phyloP scores from a whole-genome alignment of 2,329 filamentous ascomycete species.

The Onygenales sp. region DNA sequence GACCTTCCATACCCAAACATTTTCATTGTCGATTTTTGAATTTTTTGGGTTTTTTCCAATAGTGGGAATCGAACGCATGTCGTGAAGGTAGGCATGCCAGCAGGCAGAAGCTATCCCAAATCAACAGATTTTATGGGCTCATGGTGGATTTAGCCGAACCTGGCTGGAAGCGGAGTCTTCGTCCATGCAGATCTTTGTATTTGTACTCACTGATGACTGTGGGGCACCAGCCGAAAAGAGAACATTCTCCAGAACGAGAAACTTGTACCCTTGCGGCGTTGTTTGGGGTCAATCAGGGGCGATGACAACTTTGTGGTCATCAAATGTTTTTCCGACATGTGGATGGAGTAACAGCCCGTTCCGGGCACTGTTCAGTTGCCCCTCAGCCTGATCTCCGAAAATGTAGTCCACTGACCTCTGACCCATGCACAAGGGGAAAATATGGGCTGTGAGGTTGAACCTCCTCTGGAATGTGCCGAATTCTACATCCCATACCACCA shows the following conservation, averaged over 20 bases:
- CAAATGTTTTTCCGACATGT: not conserved
- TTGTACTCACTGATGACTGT: not conserved
- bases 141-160: not conserved
- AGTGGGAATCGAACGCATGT: no score
- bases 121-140: no score
- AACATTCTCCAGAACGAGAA: not conserved
- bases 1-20: no score
- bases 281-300: not conserved
- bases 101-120: no score
- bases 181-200: not conserved
- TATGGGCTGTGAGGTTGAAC: not conserved
- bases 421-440: not conserved
- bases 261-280: not conserved
- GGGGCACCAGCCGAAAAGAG: not conserved
- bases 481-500: no score
- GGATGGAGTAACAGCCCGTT: not conserved
- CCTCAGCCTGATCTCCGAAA: not conserved
- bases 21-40: no score
- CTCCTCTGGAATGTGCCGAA: no score
- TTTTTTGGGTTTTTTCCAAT: no score
- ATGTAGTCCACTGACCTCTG: not conserved
- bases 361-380: not conserved
- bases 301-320: constrained; percentile 2
- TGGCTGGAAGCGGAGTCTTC: not conserved
- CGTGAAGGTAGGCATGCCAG: no score